Conservation (phyloP, 148 eudicot species). For the Nepenthes mirabilis region DNA sequence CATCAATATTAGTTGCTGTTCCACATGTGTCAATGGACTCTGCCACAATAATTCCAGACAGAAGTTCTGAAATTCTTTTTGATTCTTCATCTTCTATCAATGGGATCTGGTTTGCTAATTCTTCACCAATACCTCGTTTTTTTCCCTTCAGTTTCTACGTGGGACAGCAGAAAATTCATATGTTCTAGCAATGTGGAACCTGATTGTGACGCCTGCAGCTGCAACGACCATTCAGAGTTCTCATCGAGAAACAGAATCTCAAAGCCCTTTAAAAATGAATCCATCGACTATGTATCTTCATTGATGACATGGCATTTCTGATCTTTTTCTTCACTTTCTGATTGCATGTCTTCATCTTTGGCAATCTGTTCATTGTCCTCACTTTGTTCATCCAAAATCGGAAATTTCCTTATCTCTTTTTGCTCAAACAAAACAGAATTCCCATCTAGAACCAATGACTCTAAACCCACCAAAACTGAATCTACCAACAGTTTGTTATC, state of each 20-base stretch:
- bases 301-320: background rate
- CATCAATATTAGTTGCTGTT: too few species aligned
- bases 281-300: background rate
- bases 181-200: too few species aligned
- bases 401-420: constrained; percentile 9
- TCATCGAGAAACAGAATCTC: background rate
- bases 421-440: constrained; percentile 8
- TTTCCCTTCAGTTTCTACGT: background rate
- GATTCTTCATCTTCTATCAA: background rate
- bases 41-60: too few species aligned
- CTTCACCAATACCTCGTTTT: background rate
- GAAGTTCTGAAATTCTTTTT: too few species aligned
- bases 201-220: background rate
- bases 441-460: constrained; percentile 14
- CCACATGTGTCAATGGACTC: too few species aligned
- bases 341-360: constrained; percentile 4
- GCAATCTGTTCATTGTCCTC: background rate
- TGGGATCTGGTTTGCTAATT: background rate
- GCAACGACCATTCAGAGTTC: background rate
- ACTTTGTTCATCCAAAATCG: background rate
- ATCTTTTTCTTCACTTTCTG: background rate
- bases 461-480: constrained; percentile 14
- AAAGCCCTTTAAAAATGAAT: background rate
- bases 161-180: background rate
- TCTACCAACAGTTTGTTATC: constrained; percentile 6